Evolutionary conservation across 345 rosid genomes (phyloP), one percentile per base, ranked within the genome.

Genomic region (Syzygium grande): DNA sequence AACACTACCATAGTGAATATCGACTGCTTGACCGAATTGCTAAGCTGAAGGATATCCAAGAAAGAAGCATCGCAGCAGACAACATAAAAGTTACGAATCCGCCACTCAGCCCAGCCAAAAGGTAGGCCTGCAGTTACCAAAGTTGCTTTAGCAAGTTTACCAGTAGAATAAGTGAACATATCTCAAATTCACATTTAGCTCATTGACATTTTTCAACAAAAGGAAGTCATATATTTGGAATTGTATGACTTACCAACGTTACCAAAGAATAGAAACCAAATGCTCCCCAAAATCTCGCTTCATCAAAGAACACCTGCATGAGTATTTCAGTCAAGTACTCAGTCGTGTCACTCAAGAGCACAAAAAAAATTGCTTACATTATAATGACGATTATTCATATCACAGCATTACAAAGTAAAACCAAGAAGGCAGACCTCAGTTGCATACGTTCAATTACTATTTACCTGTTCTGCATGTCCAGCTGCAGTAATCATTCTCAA

Each of bases 211-310:
- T 41, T 25, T 61, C 58, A 15, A 53, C 80, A 61, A 84, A 59
- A 84, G 52, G 63, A 87, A 87, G 86, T 15, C 22, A 73, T 73
- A 34, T 34, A 34, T 34, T 73, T 73, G 17, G 46, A 73, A 73
- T 73, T 7, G 6, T 73, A 84, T 53, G 51, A 84, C 94, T 85
- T 96, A 98, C 99, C 96, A 92, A 90, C 87, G 98, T 96, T 29
- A 94, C 46, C 85, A 87, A 86, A 87, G 98, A 94, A 90, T 95
- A 96, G 87, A 94, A 93, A 34, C 98, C 99, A 92, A 95, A 94
- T 87, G 99, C 97, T 92, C 99, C 99, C 99, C 99, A 98, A 93
- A 96, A 98, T 91, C 98, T 91, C 86, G 97, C 98, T 92, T 96
- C 96, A 91, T 94, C 92, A 63, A 93, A 94, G 85, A 92, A 86